Evolutionary conservation across 2,329 filamentous ascomycete genomes (phyloP), one percentile per base, ranked within the genome.

Genomic region (Cladosporium velox): DNA sequence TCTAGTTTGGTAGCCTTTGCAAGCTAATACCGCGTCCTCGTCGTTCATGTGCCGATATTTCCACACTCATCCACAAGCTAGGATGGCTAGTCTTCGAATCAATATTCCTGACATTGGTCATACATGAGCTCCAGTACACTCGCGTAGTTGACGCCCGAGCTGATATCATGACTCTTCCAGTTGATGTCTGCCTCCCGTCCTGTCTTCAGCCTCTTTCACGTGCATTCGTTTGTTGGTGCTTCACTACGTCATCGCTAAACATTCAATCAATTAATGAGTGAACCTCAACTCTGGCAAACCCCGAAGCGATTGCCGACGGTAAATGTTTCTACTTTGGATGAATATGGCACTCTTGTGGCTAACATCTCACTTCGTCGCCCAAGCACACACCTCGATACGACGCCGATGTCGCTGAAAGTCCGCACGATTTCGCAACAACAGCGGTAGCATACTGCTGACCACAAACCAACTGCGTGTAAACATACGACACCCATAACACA

Each of bases 321-420:
- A 24, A 7, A 47, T 12, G 12, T 47, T 10, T 47, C 41, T 47
- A 21, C n/a, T 11, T 47, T 47, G 2, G 15, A 11, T 24, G 41
- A 8, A 21, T 18, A 8, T 32, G 24, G 26, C 24, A 32, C 7
- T 30, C 26, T 54, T 30, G 26, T 54, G 26, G 24, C 51, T 30
- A 30, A 10, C 26, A 54, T 4, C 8, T 11, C 26, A 10, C 26
- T 14, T 30, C 26, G 26, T 18, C 3, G 7, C 6, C 51, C 6
- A 21, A 47, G 14, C 41, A 47, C 41, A 47, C 30, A 7, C 41
- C 21, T 47, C 10, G 41, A 21, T 4, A 21, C 41, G n/a, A 54
- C 51, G 51, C 51, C 51, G 51, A 54, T 54, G 51, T 54, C 51
- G 51, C 51, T 54, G 26, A 28, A 54, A 15, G 8, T 11, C 51